Conservation (phyloP, 305 asterid species). For the Fraxinus platypoda region DNA sequence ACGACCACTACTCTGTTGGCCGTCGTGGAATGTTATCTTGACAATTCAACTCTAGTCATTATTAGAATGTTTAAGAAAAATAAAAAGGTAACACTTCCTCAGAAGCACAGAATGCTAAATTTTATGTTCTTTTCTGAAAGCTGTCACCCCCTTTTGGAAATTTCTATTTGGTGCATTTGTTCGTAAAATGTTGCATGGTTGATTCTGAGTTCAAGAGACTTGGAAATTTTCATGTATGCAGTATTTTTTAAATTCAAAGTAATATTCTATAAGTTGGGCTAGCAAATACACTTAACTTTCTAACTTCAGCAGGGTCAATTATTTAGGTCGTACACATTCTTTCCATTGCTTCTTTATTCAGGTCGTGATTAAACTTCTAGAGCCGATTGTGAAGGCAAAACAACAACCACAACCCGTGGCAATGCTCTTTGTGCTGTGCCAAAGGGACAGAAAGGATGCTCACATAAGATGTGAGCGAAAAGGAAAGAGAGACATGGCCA, state of each 20-base stretch:
- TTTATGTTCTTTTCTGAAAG: background rate
- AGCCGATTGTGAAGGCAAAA: constrained; percentile 31
- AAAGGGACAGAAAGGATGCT: constrained; percentile 25
- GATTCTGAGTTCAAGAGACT: background rate
- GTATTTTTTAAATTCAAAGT: too few relatives aligned
- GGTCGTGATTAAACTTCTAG: constrained; percentile 27
- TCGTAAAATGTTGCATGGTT: background rate
- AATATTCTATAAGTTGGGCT: too few relatives aligned
- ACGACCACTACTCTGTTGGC: too few relatives aligned
- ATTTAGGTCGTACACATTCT: background rate
- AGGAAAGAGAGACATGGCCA: constrained; percentile 29
- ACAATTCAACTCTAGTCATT: too few relatives aligned
- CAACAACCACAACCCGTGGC: constrained; percentile 48
- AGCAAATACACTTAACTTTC: too few relatives aligned
- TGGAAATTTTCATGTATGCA: background rate
- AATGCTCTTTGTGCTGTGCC: constrained; percentile 34
- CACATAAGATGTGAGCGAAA: constrained; percentile 25
- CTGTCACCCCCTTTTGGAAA: background rate
- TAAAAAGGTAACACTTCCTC: too few relatives aligned
- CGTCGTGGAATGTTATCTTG: too few relatives aligned
- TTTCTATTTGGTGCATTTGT: background rate
- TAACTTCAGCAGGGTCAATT: too few relatives aligned
- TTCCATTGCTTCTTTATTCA: background rate
- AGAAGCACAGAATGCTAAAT: background rate
- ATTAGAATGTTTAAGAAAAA: too few relatives aligned